Conservation (phyloP, 140 eudicot species). For the Cichorium intybus region DNA sequence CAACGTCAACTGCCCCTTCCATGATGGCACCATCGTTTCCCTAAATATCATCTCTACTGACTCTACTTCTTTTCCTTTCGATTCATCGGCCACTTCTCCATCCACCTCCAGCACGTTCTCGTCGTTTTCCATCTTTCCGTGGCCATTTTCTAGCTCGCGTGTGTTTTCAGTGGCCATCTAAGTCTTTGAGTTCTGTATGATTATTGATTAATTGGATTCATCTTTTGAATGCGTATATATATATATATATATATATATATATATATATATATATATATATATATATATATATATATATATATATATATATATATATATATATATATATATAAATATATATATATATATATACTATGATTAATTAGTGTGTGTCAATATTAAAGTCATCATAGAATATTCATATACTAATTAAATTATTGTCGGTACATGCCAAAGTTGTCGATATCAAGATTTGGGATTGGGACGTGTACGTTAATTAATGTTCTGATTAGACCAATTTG, state of each 20-base stretch:
- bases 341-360: too few relatives aligned
- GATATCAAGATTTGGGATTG: not conserved
- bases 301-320: too few relatives aligned
- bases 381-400: not conserved
- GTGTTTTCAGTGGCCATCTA: conserved; percentile 22
- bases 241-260: not conserved
- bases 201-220: not conserved
- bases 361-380: too few relatives aligned
- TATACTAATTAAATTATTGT: not conserved
- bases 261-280: not conserved
- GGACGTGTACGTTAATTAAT: too few relatives aligned
- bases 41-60: conserved; percentile 43
- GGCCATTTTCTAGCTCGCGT: conserved; percentile 19
- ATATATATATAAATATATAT: too few relatives aligned
- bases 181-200: conserved; percentile 18
- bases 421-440: conserved; percentile 16
- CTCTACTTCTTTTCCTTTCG: conserved; percentile 25
- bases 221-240: not conserved
- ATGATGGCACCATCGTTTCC: conserved; percentile 49
- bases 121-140: not conserved
- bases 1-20: conserved; percentile 55
- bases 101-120: conserved; percentile 7
- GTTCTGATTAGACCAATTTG: not conserved
- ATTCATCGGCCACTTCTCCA: not conserved
- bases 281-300: too few relatives aligned